Evolutionary conservation across 352 stramenopile genomes (phyloP).

Genomic region (Globisporangium cederbergense): DNA sequence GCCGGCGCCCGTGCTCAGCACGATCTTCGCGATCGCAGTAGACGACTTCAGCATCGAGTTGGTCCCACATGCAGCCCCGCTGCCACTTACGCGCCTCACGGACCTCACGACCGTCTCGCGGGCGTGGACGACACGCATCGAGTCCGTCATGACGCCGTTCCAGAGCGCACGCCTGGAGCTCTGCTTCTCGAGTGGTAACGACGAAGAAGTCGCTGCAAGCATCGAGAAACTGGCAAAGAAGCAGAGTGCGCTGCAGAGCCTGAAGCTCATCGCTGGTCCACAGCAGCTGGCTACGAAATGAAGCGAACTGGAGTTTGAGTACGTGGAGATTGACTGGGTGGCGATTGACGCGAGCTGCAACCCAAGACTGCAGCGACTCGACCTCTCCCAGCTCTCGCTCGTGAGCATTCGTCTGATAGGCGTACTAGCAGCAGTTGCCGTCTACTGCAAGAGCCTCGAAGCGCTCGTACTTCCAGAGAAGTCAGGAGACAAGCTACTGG

Average conservation of each 20-base stretch:
- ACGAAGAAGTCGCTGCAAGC: too few relatives aligned
- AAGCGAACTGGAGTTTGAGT: neutral
- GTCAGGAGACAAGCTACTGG: too few relatives aligned
- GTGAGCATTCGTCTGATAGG: neutral
- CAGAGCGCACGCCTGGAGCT: too few relatives aligned
- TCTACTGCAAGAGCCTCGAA: slow-evolving; percentile 6
- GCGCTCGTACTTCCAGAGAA: neutral
- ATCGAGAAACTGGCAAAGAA: too few relatives aligned
- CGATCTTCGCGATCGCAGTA: neutral
- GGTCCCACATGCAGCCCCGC: neutral
- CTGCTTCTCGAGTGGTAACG: too few relatives aligned
- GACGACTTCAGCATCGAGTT: neutral
- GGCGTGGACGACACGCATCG: too few relatives aligned
- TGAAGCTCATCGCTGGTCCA: neutral
- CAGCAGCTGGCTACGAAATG: neutral
- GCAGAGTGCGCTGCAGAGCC: neutral
- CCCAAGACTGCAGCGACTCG: slow-evolving; percentile 1
- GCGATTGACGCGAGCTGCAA: slow-evolving; percentile 1
- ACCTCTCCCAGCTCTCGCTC: slow-evolving; percentile 1
- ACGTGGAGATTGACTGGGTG: slow-evolving; percentile 1
- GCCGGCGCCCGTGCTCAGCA: neutral
- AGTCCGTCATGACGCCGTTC: too few relatives aligned
- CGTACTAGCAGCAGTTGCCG: neutral
- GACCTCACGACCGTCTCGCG: neutral
- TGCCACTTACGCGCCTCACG: neutral